Conservation (phyloP, 768 basidiomycete species). For the Macrolepiota dolichaula region DNA sequence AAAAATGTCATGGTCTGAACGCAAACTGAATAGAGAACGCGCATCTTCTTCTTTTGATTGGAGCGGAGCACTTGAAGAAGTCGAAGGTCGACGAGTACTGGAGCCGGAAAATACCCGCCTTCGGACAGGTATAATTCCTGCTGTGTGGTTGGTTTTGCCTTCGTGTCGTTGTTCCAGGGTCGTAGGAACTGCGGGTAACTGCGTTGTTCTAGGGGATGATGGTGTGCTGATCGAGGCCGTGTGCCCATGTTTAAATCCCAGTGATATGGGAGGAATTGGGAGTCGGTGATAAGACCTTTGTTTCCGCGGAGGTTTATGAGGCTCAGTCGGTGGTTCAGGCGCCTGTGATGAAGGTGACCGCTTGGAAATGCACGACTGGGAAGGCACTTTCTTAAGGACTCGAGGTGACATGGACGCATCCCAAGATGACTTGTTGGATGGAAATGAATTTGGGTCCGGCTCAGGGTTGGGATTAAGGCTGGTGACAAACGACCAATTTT, state of each 20-base stretch:
- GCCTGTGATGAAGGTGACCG: constrained; percentile 26
- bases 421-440: constrained; percentile 14
- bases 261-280: constrained; percentile 49
- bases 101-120: constrained; percentile 67
- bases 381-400: constrained; percentile 50
- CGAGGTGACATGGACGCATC: constrained; percentile 24
- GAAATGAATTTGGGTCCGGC: constrained; percentile 14
- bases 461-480: constrained; percentile 16
- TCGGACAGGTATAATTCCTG: constrained; percentile 28
- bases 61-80: constrained; percentile 35
- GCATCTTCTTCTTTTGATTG: constrained; percentile 44
- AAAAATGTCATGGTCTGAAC: constrained; percentile 36
- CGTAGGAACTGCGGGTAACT: constrained; percentile 14
- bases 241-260: constrained; percentile 31
- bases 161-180: constrained; percentile 24
- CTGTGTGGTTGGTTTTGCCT: constrained; percentile 22
- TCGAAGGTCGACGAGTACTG: constrained; percentile 49
- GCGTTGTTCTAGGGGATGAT: constrained; percentile 20
- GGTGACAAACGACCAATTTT: constrained; percentile 20
- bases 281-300: constrained; percentile 58
- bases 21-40: constrained; percentile 52
- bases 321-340: constrained; percentile 19
- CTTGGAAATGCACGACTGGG: constrained; percentile 52
- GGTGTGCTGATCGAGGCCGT: constrained; percentile 22
- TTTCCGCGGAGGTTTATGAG: constrained; percentile 40